Percentiles rank a stretch among this genome's conserved stretches.
These are phyloP conservation scores for Solanum sitiens DNA, from an alignment of 257 asterid species.

Conservation along the genomic window DNA sequence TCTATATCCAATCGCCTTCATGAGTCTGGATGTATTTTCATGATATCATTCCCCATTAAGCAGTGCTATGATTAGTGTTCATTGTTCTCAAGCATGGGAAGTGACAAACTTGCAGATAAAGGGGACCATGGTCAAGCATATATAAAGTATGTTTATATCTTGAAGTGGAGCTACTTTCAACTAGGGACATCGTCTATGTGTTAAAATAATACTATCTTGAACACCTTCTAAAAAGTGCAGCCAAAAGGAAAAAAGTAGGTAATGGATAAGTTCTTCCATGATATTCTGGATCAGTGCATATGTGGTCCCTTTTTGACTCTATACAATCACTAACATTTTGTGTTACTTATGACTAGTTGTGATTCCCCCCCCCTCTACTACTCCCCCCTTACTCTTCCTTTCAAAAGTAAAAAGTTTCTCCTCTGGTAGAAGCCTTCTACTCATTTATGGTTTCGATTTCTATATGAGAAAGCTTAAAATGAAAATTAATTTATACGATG, in stretches of 20 bases:
- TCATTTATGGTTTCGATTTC: not conserved
- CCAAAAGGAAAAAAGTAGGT: not conserved
- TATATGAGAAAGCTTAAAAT: not conserved
- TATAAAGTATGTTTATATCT: not conserved
- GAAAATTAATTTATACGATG: not conserved
- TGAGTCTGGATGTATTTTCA: not conserved
- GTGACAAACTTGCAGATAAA: not conserved
- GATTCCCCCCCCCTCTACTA: not conserved
- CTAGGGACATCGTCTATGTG: not conserved
- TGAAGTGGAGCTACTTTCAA: not conserved
- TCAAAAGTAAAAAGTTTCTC: not conserved
- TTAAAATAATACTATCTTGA: not conserved
- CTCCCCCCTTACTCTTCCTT: not conserved
- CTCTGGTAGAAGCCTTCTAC: not conserved
- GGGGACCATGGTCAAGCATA: not conserved
- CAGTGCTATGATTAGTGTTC: not conserved
- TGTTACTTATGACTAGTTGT: not conserved
- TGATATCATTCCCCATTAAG: not conserved
- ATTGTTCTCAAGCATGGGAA: not conserved
- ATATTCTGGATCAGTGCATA: not conserved
- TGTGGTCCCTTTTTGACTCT: not conserved
- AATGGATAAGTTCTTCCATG: not conserved
- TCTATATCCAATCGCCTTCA: not conserved
- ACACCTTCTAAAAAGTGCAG: not conserved
- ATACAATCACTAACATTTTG: not conserved